Base-by-base conservation (phyloP, 116 monocot genomes). In the Trichopus zeylanicus region DNA sequence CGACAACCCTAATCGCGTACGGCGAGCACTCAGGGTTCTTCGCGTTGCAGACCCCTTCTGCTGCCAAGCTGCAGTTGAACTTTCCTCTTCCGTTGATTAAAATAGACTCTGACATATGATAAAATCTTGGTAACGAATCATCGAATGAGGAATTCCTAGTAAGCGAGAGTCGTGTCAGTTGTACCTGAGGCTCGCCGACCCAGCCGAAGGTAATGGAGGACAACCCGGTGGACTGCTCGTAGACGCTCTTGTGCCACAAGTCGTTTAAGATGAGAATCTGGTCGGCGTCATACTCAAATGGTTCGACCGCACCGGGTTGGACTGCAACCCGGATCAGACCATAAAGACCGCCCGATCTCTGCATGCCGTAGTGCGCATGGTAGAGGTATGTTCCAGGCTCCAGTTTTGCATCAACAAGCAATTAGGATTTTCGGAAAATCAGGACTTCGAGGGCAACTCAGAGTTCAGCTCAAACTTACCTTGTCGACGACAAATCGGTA, bases 361-460 rank as follows among this genome's bases (percentile, higher is more conserved):
- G 89, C 94, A 94, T 86, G 3, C 77, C 89, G 39, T 94, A 89
- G 53, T 94, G 94, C 0, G 83, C 82, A 30, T 94, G 93, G 60
- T 93, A 93, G 23, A 93, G 51, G 46, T 80, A 93, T 0, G 89
- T 93, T 31, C 93, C 93, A 1, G 93, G 27, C 93, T 93, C 72
- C 15, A 15, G 12, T 42, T 42, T 42, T 13, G 6, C 5, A 20
- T 46, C 12, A 10, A 4, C 35, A 59, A 38, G 23, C 3, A 51
- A 20, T 2, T 15, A n/a, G 2, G 18, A 8, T 46, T 8, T 2
- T 2, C 3, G 46, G 15, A 10, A 92, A 15, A 67, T 84, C 84
- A 0, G 55, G 67, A 7, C 87, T 73, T 1, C 92, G 66, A 1
- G 87, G 63, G 10, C 75, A 80, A 32, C 5, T 6, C 20, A 51